These are phyloP conservation scores for Kwoniella sp. DNA, from an alignment of 768 basidiomycete genomes.

Conservation along the genomic window DNA sequence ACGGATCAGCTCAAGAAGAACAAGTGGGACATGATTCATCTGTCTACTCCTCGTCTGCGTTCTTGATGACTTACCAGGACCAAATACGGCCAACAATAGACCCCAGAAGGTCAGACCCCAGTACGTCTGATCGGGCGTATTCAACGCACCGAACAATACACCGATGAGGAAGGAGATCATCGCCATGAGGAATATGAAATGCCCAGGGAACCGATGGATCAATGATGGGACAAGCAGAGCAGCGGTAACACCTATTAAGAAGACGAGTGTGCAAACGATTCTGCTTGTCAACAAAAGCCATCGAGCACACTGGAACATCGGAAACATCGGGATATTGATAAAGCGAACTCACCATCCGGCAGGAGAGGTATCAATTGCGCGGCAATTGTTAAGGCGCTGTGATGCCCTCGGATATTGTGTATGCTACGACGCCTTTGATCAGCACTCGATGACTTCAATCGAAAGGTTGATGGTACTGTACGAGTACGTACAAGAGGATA, in stretches of 20 bases:
- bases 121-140: constrained; percentile 24
- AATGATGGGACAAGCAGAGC: constrained; percentile 29
- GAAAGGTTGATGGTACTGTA: neutral
- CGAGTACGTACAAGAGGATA: constrained; percentile 24
- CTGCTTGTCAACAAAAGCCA: too few relatives aligned
- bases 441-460: neutral
- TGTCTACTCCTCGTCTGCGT: too few relatives aligned
- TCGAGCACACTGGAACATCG: too few relatives aligned
- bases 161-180: constrained; percentile 37
- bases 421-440: constrained; percentile 5
- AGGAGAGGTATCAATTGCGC: constrained; percentile 33
- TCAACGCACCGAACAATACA: constrained; percentile 23
- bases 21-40: too few relatives aligned
- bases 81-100: constrained; percentile 13
- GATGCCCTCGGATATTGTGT: constrained; percentile 13
- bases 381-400: constrained; percentile 21
- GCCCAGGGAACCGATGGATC: constrained; percentile 26
- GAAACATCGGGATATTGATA: neutral
- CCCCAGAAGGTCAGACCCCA: constrained; percentile 34
- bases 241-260: constrained; percentile 27
- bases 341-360: constrained; percentile 23
- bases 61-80: constrained; percentile 5
- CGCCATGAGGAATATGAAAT: constrained; percentile 29
- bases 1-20: neutral
- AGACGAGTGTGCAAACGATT: too few relatives aligned